Conservation (phyloP, 31 red algal genomes). For the Asparagopsis taxiformis region DNA sequence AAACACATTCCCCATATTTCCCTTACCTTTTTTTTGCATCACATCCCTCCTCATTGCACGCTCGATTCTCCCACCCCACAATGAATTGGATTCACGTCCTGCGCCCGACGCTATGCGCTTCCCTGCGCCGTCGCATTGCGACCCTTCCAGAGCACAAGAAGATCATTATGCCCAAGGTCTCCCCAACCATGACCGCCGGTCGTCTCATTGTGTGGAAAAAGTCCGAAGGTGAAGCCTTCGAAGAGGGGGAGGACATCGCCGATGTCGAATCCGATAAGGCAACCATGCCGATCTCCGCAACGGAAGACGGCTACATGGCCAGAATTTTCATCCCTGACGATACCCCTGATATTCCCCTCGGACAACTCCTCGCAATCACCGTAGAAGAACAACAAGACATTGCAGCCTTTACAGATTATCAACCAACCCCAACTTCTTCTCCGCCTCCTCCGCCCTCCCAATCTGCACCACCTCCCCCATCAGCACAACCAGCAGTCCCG, state of each 20-base stretch:
- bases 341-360: slow-evolving; percentile 81
- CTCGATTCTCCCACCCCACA: background rate
- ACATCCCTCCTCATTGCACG: too few relatives aligned
- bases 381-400: slow-evolving; percentile 81
- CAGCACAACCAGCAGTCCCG: background rate
- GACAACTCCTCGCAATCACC: slow-evolving; percentile 77
- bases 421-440: slow-evolving; percentile 9
- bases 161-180: slow-evolving; percentile 88
- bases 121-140: slow-evolving; percentile 2
- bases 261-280: slow-evolving; percentile 98
- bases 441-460: background rate
- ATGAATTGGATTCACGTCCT: background rate
- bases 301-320: slow-evolving; percentile 86
- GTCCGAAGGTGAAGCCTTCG: slow-evolving; percentile 86
- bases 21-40: too few relatives aligned
- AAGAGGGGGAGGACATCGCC: slow-evolving; percentile 86
- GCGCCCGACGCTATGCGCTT: background rate
- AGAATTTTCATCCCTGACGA: slow-evolving; percentile 81
- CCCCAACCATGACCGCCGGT: slow-evolving; percentile 91
- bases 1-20: too few relatives aligned
- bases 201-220: slow-evolving; percentile 84
- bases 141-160: slow-evolving; percentile 15
- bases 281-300: slow-evolving; percentile 76
- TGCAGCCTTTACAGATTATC: slow-evolving; percentile 57
- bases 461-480: background rate